Base-by-base conservation (phyloP, 345 rosid species). In the Syzygium aqueum region DNA sequence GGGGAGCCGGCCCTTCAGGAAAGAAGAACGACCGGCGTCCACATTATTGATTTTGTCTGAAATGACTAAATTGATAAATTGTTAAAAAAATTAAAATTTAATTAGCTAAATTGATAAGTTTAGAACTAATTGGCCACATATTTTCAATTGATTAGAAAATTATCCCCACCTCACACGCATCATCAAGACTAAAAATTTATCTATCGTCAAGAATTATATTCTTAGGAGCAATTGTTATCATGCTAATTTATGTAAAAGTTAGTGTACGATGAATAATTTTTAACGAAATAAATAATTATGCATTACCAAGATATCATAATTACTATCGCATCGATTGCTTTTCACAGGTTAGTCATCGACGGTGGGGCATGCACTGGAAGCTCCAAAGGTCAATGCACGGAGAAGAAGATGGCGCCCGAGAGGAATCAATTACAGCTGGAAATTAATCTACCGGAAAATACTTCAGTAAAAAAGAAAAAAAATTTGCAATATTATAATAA, bases 101-200 rank as follows among this genome's bases (percentile, higher is more conserved):
- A 67, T 17, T 33, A 0, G 0, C 4, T 0, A 40, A 67, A 9
- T 67, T 67, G 3, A 67, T 17, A 67, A 2, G 5, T 67, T 30
- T 0, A 67, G 3, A 16, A 67, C 5, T 0, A 67, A 17, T 67
- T 1, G 12, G 2, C 0, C 0, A 0, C 4, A 67, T 17, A 1
- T 8, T 0, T 67, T 8, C 4, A 2, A 16, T 0, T 1, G 16
- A 15, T 30, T 65, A 1, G 9, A 30, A 8, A 65, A 16, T 16
- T 7, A 0, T 8, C 9, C 6, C 6, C 12, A 3, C 43, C 12
- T 67, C 12, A 3, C 8, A 6, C 6, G 19, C 16, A 15, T 65
- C 43, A 7, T 65, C 6, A 16, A 2, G 9, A 2, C 33, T 28
- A 63, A 67, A 21, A 6, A 30, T 67, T 17, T 16, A 67, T 17